Evolutionary conservation across 2,329 filamentous ascomycete genomes (phyloP), one percentile per base, ranked within the genome.

Genomic region (Penicillium hordei): DNA sequence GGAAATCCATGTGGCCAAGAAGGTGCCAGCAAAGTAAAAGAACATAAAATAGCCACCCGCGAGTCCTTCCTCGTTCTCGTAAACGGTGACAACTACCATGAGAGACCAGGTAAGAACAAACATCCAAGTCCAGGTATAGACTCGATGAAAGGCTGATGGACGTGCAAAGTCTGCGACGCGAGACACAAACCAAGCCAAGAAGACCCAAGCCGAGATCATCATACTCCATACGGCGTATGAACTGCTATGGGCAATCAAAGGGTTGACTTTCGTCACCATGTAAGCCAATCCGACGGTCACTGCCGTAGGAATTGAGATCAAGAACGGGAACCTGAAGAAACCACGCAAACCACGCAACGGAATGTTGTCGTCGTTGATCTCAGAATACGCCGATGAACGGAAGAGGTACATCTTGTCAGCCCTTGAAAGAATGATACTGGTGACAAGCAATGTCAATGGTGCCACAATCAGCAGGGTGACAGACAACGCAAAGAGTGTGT

Each of bases 391-490:
- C 55, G 83, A 83, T 51, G 86, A 83, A 5, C 89, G 83, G 72
- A 97, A 96, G 56, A 93, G 85, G 74, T 97, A 99, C 77, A 93
- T 91, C 77, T 91, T 96, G 73, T 93, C 91, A 9, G 82, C 79
- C 58, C 85, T 86, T 44, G 83, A 81, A 4, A 97, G 80, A 27
- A 90, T 70, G 57, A 90, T 85, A 8, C 88, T 86, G 2, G 93
- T 79, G 3, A 87, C 71, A 15, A 91, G 79, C 25, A 97, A 78
- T 3, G 89, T 78, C 45, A 97, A 72, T 0, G 93, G 93, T 0
- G 89, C 86, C 21, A 88, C 87, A 21, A 96, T 87, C 21, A 97
- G 84, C 13, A 97, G 76, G 0, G 90, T 89, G 29, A 97, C 83
- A 5, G 91, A 93, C 76, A 94, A 86, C 4, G 91, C 92, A 75